Evolutionary conservation across 2,329 filamentous ascomycete genomes (phyloP), one percentile per base, ranked within the genome.

Genomic region (Trichoderma cornu-damae): DNA sequence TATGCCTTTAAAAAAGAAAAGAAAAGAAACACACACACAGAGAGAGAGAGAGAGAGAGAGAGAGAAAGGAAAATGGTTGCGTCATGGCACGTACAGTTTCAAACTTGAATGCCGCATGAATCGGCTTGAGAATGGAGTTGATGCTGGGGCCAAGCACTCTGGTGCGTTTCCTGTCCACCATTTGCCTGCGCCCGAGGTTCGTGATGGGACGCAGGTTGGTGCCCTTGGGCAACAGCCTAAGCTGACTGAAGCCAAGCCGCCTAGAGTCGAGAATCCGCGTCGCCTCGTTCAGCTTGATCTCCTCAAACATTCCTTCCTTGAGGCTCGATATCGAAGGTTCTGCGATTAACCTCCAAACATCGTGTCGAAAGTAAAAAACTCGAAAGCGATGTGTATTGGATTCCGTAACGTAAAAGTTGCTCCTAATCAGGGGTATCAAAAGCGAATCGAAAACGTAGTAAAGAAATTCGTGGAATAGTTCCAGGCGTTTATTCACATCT

Each of bases 371-470:
- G 73, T 90, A 99, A 70, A 96, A 96, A 1, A 97, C 74, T 26
- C 85, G 84, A 65, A 94, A 90, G 14, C 87, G 85, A 67, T 96
- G 84, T 1, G 79, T 77, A 61, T 84, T 91, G 0, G 91, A 94
- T 70, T 99, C 94, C 0, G 94, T 99, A 35, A 96, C 89, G 67
- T 97, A 93, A 66, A 99, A 99, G 66, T 94, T 92, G 61, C 83
- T 85, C 32, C 89, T 84, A 47, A 97, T 81, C 6, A 99, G 78
- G 8, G 94, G 93, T 64, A 97, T 88, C 57, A 99, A 68, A 20
- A 96, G 78, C 0, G 92, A 96, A 71, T 99, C 94, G 66, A 99
- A 94, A 3, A 96, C 63, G 69, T 92, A 99, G 73, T 96, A 97
- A 6, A 97, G 66, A 58, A 97, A 85, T 69, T 99, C 94, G 53